phyloP scores from a whole-genome alignment of 176 grass and related monocot genomes.

The Lolium perenne region DNA sequence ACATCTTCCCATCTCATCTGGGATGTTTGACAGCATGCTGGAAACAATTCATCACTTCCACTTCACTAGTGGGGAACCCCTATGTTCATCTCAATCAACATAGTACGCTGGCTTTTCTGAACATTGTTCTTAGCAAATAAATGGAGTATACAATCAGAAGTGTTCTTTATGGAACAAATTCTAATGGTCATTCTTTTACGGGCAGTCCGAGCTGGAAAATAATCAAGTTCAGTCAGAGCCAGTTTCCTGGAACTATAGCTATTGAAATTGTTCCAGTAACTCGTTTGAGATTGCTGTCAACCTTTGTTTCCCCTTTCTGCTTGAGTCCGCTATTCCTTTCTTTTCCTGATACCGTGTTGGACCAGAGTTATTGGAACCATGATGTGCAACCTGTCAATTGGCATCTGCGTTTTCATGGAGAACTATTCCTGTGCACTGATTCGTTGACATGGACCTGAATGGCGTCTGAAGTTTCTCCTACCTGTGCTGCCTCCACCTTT shows the following conservation, averaged over 20 bases:
- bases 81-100: neutral
- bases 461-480: slow-evolving; percentile 25
- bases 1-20: neutral
- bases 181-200: no score
- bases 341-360: slow-evolving; percentile 16
- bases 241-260: neutral
- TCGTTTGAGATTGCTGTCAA: neutral
- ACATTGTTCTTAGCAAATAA: no score
- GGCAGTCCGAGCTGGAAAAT: neutral
- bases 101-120: no score
- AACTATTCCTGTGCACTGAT: slow-evolving; percentile 41
- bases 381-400: neutral
- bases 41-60: no score
- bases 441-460: slow-evolving; percentile 48
- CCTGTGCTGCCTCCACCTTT: slow-evolving; percentile 16
- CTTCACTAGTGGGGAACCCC: neutral
- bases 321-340: neutral
- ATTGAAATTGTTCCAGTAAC: neutral
- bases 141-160: no score
- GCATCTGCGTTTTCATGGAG: slow-evolving; percentile 3
- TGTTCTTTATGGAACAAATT: no score
- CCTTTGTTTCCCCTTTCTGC: neutral
- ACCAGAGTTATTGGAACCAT: neutral
- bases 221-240: neutral
- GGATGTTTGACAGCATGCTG: neutral